phyloP scores from a whole-genome alignment of 2,329 filamentous ascomycete species.

The Talaromyces sp. region DNA sequence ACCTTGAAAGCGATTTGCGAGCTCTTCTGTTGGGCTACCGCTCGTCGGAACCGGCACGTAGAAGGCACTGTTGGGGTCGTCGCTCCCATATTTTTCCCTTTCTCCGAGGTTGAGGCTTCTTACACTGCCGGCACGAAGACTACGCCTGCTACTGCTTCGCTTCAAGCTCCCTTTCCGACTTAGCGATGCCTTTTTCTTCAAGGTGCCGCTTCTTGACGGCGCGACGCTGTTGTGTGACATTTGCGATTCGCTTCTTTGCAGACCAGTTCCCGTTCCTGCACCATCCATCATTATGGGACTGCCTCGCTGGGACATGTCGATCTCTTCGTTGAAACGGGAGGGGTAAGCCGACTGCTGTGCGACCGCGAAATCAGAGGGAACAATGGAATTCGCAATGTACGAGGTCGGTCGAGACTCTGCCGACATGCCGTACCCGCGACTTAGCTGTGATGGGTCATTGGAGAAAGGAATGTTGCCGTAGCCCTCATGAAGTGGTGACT shows the following conservation, averaged over 20 bases:
- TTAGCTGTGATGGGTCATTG: conserved; percentile 26
- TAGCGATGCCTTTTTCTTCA: conserved; percentile 83
- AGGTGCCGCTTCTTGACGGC: conserved; percentile 59
- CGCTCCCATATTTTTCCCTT: conserved; percentile 50
- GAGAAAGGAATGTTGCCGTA: conserved; percentile 29
- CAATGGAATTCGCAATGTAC: conserved; percentile 30
- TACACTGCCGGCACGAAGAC: conserved; percentile 80
- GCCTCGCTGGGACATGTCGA: conserved; percentile 31
- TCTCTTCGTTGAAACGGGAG: conserved; percentile 37
- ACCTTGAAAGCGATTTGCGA: conserved; percentile 87
- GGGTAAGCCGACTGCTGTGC: conserved; percentile 30
- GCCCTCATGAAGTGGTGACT: conserved; percentile 37
- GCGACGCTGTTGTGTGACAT: conserved; percentile 39
- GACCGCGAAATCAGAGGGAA: conserved; percentile 33
- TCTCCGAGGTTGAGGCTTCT: conserved; percentile 71
- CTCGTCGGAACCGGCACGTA: conserved; percentile 82
- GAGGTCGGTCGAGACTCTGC: conserved; percentile 39
- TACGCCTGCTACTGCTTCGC: conserved; percentile 73
- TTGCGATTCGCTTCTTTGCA: conserved; percentile 39
- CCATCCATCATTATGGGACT: conserved; percentile 31
- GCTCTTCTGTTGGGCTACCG: conserved; percentile 79
- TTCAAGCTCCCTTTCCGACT: conserved; percentile 68
- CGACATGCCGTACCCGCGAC: conserved; percentile 29
- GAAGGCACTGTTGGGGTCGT: conserved; percentile 74
- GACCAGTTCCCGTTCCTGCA: conserved; percentile 20